These are phyloP conservation scores for Hymenoscyphus salicellus DNA, from an alignment of 2,329 filamentous ascomycete genomes.

Conservation along the genomic window DNA sequence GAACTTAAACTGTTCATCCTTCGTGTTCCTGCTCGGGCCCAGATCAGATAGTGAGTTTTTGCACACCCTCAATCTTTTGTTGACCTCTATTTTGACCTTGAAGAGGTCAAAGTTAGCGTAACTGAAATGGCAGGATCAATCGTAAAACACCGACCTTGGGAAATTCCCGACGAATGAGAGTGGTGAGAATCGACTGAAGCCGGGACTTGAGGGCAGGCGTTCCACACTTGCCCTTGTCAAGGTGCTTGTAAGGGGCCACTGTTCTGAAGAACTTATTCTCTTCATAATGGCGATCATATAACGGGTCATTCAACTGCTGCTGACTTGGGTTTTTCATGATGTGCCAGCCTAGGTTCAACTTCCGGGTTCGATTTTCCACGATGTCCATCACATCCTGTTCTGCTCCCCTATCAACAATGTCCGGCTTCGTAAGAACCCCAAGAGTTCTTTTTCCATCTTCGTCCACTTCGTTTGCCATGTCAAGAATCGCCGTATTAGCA, in stretches of 20 bases:
- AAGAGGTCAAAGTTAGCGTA: background rate
- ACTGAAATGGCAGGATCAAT: too few species aligned
- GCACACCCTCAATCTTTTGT: background rate
- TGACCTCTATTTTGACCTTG: background rate
- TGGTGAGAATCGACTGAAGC: background rate
- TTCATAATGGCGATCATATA: background rate
- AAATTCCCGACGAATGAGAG: background rate
- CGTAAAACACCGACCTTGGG: background rate
- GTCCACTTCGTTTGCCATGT: conserved; percentile 44
- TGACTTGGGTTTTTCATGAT: background rate
- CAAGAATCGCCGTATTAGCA: conserved; percentile 34
- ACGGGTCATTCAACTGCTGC: background rate
- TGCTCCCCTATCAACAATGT: conserved; percentile 10
- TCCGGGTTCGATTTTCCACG: background rate
- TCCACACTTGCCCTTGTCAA: background rate
- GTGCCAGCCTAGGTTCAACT: background rate
- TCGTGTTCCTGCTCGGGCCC: background rate
- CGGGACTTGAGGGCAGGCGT: background rate
- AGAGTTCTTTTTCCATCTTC: conserved; percentile 39
- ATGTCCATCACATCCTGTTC: background rate
- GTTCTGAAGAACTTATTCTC: background rate
- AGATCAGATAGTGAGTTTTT: background rate
- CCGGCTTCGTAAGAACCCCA: conserved; percentile 51
- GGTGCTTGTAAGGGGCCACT: background rate
- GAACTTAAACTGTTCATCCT: background rate